Evolutionary conservation across 768 basidiomycete genomes (phyloP).

Genomic region (Psilocybe cubensis): DNA sequence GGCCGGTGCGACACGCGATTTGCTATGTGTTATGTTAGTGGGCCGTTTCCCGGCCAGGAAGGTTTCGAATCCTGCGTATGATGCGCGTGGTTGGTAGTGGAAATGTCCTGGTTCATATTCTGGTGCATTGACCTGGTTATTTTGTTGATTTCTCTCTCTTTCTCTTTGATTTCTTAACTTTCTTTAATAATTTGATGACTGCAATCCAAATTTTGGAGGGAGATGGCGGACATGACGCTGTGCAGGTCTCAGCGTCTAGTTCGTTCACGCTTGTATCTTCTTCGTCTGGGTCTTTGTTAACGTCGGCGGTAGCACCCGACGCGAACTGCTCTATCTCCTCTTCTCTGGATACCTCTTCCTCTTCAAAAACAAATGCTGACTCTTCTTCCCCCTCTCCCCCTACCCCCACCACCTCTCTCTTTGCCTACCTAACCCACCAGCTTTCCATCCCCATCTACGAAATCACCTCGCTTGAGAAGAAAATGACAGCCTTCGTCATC

Average conservation of each 20-base stretch:
- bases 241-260: background rate
- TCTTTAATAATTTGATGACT: background rate
- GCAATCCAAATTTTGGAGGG: background rate
- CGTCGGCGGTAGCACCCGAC: background rate
- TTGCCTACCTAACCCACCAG: slow-evolving; percentile 13
- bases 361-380: slow-evolving; percentile 9
- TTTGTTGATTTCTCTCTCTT: background rate
- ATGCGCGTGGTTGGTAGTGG: background rate
- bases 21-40: too few relatives aligned
- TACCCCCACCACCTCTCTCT: background rate
- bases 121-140: background rate
- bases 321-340: background rate
- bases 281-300: background rate
- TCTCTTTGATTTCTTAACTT: background rate
- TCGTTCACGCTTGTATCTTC: background rate
- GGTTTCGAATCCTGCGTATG: background rate
- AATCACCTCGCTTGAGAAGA: slow-evolving; percentile 88
- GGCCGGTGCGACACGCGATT: too few relatives aligned
- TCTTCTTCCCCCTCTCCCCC: background rate
- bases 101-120: background rate
- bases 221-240: background rate
- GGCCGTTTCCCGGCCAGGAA: background rate
- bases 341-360: background rate
- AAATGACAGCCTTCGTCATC: slow-evolving; percentile 97
- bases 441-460: slow-evolving; percentile 48